Evolutionary conservation across 2,329 filamentous ascomycete genomes (phyloP).

Genomic region (Ceratocystis colombiana): DNA sequence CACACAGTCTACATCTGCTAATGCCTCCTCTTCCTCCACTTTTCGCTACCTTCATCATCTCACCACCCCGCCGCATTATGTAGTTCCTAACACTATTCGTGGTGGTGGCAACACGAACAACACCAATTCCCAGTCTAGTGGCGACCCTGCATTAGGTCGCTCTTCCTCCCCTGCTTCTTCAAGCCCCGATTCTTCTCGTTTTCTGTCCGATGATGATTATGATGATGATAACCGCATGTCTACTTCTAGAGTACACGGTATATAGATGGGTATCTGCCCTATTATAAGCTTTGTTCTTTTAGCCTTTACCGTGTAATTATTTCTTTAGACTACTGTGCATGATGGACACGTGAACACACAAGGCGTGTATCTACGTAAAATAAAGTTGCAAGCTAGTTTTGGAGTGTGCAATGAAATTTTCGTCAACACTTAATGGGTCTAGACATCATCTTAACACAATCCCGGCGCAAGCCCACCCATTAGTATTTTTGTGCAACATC

Average conservation of each 20-base stretch:
- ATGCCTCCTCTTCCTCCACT: neutral
- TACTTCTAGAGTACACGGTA: conserved; percentile 1
- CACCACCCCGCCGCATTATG: neutral
- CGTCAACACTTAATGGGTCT: too few relatives aligned
- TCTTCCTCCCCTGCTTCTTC: neutral
- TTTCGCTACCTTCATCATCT: neutral
- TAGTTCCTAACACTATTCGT: neutral
- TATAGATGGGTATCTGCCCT: neutral
- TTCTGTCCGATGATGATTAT: conserved; percentile 6
- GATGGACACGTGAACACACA: too few relatives aligned
- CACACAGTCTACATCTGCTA: neutral
- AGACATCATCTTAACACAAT: neutral
- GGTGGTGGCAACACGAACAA: neutral
- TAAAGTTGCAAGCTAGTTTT: too few relatives aligned
- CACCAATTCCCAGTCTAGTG: neutral
- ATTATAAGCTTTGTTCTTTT: neutral
- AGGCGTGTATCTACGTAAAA: too few relatives aligned
- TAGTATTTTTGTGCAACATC: neutral
- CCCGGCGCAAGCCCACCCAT: neutral
- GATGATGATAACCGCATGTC: conserved; percentile 4
- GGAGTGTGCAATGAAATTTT: too few relatives aligned
- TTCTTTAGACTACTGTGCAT: neutral
- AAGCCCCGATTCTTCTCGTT: neutral
- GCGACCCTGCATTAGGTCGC: neutral
- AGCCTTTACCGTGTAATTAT: neutral